A percentile compares a stretch with the other conserved stretches of the same genome.
These are phyloP conservation scores for Nelumbo lutea DNA, from an alignment of 164 flowering plant genomes.

Conservation along the genomic window DNA sequence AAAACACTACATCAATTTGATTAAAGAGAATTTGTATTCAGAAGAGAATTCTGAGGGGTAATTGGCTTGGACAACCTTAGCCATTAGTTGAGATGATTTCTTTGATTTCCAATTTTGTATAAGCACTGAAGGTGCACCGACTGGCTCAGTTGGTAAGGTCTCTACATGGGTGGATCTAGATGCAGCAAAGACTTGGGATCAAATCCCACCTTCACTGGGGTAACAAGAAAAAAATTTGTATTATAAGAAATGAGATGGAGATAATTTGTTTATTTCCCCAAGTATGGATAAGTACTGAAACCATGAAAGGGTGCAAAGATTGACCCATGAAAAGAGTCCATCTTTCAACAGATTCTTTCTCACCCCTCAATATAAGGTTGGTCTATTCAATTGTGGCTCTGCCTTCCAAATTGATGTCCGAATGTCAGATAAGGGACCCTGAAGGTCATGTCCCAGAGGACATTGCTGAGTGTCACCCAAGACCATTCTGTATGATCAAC, in stretches of 20 bases:
- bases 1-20: no score
- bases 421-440: not conserved
- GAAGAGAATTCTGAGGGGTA: no score
- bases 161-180: no score
- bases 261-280: not conserved
- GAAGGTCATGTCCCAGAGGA: not conserved
- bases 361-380: not conserved
- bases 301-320: not conserved
- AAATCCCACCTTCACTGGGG: no score
- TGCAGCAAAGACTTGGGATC: no score
- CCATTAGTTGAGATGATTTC: no score
- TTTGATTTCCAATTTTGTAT: no score
- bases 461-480: not conserved
- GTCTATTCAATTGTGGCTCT: not conserved
- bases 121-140: no score
- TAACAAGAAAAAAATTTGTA: not conserved
- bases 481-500: not conserved
- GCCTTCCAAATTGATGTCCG: not conserved
- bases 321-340: not conserved
- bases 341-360: not conserved
- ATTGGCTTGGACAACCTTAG: no score
- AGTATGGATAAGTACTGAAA: not conserved
- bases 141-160: no score
- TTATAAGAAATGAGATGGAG: not conserved
- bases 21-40: no score